phyloP scores from a whole-genome alignment of 169 alveolate species.

The Perkinsus marinus region DNA sequence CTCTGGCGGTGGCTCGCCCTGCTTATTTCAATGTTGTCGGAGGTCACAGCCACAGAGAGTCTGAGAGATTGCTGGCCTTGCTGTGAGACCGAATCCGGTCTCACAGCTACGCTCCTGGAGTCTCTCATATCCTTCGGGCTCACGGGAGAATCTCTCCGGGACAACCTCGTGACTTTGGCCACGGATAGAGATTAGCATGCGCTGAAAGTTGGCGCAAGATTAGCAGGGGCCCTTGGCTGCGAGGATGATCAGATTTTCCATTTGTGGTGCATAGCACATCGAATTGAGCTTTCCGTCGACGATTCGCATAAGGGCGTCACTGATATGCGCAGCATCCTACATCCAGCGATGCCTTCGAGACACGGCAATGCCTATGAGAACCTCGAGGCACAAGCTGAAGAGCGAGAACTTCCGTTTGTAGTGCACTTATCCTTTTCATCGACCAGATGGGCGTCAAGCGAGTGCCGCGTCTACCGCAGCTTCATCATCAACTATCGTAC shows the following conservation, averaged over 20 bases:
- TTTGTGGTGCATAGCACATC: not conserved
- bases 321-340: no score
- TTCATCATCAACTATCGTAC: not conserved
- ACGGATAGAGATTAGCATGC: not conserved
- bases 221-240: not conserved
- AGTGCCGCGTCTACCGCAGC: not conserved
- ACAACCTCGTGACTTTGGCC: not conserved
- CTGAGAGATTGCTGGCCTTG: not conserved
- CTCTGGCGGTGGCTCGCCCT: not conserved
- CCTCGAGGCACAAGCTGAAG: not conserved
- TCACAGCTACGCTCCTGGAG: not conserved
- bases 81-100: not conserved
- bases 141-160: not conserved
- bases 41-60: not conserved
- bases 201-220: not conserved
- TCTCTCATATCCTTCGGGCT: not conserved
- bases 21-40: not conserved
- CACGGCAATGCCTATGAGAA: not conserved
- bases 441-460: not conserved
- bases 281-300: no score
- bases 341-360: not conserved
- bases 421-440: not conserved
- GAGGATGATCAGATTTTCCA: not conserved
- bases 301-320: no score
- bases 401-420: not conserved